Conservation (phyloP, 352 stramenopile species). For the Phytophthora cactorum region DNA sequence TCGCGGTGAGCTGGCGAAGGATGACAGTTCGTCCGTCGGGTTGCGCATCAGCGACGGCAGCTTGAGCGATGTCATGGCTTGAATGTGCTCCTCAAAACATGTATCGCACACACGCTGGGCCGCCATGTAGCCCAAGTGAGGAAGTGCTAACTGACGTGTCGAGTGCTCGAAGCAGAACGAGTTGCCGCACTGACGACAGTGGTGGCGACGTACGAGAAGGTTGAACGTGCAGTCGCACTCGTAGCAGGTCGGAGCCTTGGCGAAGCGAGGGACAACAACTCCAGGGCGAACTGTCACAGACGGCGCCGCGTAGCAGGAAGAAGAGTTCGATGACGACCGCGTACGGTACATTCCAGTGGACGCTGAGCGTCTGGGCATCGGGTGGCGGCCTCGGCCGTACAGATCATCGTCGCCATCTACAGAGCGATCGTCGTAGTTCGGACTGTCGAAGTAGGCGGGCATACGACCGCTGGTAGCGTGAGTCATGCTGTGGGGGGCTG, state of each 20-base stretch:
- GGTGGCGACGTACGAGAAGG: slow-evolving; percentile 75
- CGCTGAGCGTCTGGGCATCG: slow-evolving; percentile 41
- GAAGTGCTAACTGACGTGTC: slow-evolving; percentile 68
- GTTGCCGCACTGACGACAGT: slow-evolving; percentile 84
- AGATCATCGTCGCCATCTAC: slow-evolving; percentile 35
- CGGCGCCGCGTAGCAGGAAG: slow-evolving; percentile 33
- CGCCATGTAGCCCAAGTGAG: slow-evolving; percentile 73
- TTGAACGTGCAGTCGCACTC: slow-evolving; percentile 79
- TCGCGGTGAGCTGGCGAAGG: slow-evolving; percentile 39
- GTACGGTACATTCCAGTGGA: slow-evolving; percentile 44
- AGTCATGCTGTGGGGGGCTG: slow-evolving; percentile 26
- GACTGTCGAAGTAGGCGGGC: slow-evolving; percentile 34
- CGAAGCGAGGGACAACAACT: slow-evolving; percentile 65
- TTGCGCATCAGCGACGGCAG: slow-evolving; percentile 38
- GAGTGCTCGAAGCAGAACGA: slow-evolving; percentile 90
- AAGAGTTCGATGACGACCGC: slow-evolving; percentile 41
- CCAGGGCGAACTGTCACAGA: slow-evolving; percentile 32
- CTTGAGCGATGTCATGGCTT: slow-evolving; percentile 46
- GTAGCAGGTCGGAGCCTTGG: slow-evolving; percentile 66
- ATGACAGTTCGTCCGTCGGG: slow-evolving; percentile 44
- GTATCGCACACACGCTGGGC: slow-evolving; percentile 85
- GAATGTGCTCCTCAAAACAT: slow-evolving; percentile 75
- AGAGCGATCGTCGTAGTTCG: slow-evolving; percentile 32
- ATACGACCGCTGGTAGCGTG: slow-evolving; percentile 21
- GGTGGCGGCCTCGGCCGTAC: slow-evolving; percentile 24